Evolutionary conservation across 495 filamentous ascomycete species (phyloP), one percentile per base, ranked within the genome.

Genomic region (Daldinia loculata): DNA sequence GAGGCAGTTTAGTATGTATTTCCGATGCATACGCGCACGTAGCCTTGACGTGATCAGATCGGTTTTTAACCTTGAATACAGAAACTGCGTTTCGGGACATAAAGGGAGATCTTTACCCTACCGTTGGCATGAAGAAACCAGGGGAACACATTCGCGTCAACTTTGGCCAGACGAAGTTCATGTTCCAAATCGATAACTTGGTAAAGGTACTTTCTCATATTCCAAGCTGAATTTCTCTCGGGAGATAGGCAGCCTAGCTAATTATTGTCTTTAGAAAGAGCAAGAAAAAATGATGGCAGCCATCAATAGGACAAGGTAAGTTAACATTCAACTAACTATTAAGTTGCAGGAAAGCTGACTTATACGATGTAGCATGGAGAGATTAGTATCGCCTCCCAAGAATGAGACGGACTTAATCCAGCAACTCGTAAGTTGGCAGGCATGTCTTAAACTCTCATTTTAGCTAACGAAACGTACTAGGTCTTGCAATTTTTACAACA

Each of bases 401-500:
- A 88, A 89, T 61, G 93, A 97, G 78, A 87, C 89, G 1, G 81
- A 91, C 27, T 84, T 99, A 32, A 86, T 97, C 41, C 95, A 98
- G 77, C 87, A 91, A 69, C 70, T 90, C 67, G 86, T 88, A 72
- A 74, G 80, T 41, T 26, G 39, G 48, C 15, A 66, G 56, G 51
- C 58, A 66, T 61, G 17, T 3, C 6, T 24, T 2, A 17, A 11
- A 30, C 15, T 8, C 22, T 48, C 0, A 26, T 15, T 48, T 34
- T 56, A 34, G 52, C 68, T 78, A 15, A 80, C 57, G 24, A 27
- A 30, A 3, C 12, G 38, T 34, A 17, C 56, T 78, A 95, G 66
- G 90, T 96, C 17, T 86, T 93, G 11, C 94, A 98, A 78, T 97
- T 94, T 72, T 84, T 99, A 6, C 92, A 93, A 39, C 95, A 98